Conservation (phyloP, 345 rosid genomes). For the Eucalyptus rudis region DNA sequence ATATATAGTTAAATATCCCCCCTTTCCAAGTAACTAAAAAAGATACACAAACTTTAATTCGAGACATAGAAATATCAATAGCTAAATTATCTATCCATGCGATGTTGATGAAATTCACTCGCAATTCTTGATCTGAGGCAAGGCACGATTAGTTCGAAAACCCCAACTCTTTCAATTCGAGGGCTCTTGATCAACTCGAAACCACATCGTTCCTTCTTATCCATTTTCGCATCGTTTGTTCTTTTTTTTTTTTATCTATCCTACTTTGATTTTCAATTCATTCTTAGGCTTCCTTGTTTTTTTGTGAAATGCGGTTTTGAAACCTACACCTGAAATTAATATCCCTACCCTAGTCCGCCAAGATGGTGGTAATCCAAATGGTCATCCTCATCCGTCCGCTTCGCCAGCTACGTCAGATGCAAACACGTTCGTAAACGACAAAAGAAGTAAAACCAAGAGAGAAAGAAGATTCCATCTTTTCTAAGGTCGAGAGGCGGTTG, state of each 20-base stretch:
- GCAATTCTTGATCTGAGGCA: background rate
- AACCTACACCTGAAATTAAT: too few relatives aligned
- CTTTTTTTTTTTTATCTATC: accelerated
- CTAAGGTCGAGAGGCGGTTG: background rate
- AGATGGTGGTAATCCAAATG: accelerated
- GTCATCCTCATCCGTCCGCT: too few relatives aligned
- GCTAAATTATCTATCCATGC: background rate
- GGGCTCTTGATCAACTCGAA: accelerated
- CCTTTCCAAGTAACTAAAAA: background rate
- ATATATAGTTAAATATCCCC: background rate
- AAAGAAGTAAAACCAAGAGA: too few relatives aligned
- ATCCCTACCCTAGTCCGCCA: too few relatives aligned
- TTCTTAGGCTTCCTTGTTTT: accelerated
- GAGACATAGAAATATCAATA: background rate
- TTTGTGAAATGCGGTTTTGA: accelerated
- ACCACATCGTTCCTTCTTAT: too few relatives aligned
- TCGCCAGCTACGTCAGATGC: accelerated
- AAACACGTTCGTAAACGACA: background rate
- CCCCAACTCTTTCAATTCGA: too few relatives aligned
- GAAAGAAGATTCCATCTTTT: background rate
- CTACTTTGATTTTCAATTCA: accelerated
- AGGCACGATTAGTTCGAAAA: accelerated
- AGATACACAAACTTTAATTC: background rate
- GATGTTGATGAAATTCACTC: background rate
- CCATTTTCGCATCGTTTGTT: too few relatives aligned